Conservation (phyloP, 495 filamentous ascomycete species). For the Penicillium lividum region DNA sequence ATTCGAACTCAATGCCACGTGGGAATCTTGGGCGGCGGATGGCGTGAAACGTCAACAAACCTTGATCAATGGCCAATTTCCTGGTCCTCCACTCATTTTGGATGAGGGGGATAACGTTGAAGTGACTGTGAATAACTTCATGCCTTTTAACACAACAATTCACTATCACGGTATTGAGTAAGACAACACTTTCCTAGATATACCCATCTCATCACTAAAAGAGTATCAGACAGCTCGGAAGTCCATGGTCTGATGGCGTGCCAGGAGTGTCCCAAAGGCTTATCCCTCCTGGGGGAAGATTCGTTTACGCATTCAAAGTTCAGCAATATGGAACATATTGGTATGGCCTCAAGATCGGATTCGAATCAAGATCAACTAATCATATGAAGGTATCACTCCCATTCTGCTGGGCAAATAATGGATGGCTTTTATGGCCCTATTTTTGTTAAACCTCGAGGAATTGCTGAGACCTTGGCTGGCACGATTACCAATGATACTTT, state of each 20-base stretch:
- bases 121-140: constrained; percentile 49
- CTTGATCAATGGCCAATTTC: constrained; percentile 59
- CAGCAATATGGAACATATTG: constrained; percentile 50
- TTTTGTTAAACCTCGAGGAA: constrained; percentile 14
- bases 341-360: constrained; percentile 25
- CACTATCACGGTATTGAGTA: constrained; percentile 45
- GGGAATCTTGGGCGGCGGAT: constrained; percentile 38
- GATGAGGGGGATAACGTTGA: constrained; percentile 59
- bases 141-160: constrained; percentile 48
- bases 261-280: constrained; percentile 50
- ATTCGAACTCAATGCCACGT: constrained; percentile 31
- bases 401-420: constrained; percentile 45
- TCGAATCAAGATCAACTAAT: not conserved
- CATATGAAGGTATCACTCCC: constrained; percentile 38
- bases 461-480: not conserved
- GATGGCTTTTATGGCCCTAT: constrained; percentile 57
- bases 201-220: not conserved
- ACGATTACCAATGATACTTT: constrained; percentile 1
- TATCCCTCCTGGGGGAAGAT: constrained; percentile 45
- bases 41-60: constrained; percentile 37
- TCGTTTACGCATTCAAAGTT: constrained; percentile 50
- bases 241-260: constrained; percentile 55
- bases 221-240: constrained; percentile 17
- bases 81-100: constrained; percentile 52
- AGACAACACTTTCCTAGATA: not conserved